Conservation (phyloP, 352 stramenopile genomes). For the Thalassiosira pacifica region DNA sequence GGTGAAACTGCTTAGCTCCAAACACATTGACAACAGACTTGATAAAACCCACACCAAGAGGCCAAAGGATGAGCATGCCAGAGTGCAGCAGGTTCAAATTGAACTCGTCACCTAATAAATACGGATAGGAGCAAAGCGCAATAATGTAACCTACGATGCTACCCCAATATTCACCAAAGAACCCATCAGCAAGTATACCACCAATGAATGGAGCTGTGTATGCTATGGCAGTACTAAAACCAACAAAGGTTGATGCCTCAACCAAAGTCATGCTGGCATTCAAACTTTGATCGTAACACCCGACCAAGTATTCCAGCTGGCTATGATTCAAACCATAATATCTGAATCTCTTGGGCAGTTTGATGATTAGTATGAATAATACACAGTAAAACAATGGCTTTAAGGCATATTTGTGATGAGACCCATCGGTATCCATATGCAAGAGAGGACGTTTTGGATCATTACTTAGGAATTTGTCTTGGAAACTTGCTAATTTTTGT, state of each 20-base stretch:
- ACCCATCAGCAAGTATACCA: slow-evolving; percentile 75
- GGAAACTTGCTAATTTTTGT: not conserved
- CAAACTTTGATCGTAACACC: slow-evolving; percentile 52
- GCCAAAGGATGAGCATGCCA: slow-evolving; percentile 70
- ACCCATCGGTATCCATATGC: slow-evolving; percentile 65
- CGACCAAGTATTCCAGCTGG: slow-evolving; percentile 81
- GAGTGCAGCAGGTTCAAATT: slow-evolving; percentile 60
- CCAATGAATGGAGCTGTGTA: slow-evolving; percentile 86
- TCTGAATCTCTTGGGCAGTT: slow-evolving; percentile 83
- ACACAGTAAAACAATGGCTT: slow-evolving; percentile 77
- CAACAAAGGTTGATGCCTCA: slow-evolving; percentile 76
- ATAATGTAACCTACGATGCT: slow-evolving; percentile 85
- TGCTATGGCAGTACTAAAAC: slow-evolving; percentile 78
- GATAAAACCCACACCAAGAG: slow-evolving; percentile 81
- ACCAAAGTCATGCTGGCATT: slow-evolving; percentile 79
- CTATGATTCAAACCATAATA: slow-evolving; percentile 87
- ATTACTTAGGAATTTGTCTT: not conserved
- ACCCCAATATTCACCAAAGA: slow-evolving; percentile 82
- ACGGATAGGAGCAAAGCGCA: slow-evolving; percentile 72
- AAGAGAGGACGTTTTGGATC: slow-evolving; percentile 60
- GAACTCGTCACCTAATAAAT: slow-evolving; percentile 74
- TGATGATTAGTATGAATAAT: slow-evolving; percentile 82
- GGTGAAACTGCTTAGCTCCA: slow-evolving; percentile 87
- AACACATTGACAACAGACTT: slow-evolving; percentile 87
- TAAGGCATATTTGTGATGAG: slow-evolving; percentile 74